Percentiles rank a stretch among this genome's conserved stretches.
Conservation (phyloP, 2,329 filamentous ascomycete species). For the Trichoderma arundinaceum region DNA sequence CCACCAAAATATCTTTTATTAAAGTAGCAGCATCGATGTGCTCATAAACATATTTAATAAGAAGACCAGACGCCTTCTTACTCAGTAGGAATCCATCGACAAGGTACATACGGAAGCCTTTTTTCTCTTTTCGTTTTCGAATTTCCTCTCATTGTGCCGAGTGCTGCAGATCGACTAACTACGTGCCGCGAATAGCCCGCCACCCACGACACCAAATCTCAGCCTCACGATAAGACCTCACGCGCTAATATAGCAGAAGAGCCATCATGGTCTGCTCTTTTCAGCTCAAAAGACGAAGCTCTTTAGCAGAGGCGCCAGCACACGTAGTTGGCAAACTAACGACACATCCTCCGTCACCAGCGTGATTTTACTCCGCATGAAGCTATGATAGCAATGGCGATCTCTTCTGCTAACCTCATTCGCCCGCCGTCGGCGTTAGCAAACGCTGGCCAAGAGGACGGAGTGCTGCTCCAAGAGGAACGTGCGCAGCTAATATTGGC, state of each 20-base stretch:
- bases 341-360: conserved; percentile 22
- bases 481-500: conserved; percentile 2
- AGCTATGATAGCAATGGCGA: conserved; percentile 20
- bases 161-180: background rate
- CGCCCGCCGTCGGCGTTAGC: conserved; percentile 23
- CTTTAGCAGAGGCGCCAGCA: background rate
- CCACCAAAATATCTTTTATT: background rate
- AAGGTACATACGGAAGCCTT: background rate
- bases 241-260: background rate
- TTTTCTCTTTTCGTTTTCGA: background rate
- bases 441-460: conserved; percentile 3
- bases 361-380: conserved; percentile 17
- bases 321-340: conserved; percentile 2
- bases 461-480: background rate
- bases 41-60: background rate
- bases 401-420: conserved; percentile 13
- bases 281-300: conserved; percentile 6
- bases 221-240: background rate
- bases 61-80: background rate
- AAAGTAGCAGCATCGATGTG: background rate
- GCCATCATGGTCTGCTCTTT: background rate
- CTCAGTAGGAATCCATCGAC: background rate
- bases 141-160: background rate
- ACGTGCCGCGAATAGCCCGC: background rate
- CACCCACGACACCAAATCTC: background rate